phyloP scores from a whole-genome alignment of 768 basidiomycete species.

The Rhodotorula diobovata region DNA sequence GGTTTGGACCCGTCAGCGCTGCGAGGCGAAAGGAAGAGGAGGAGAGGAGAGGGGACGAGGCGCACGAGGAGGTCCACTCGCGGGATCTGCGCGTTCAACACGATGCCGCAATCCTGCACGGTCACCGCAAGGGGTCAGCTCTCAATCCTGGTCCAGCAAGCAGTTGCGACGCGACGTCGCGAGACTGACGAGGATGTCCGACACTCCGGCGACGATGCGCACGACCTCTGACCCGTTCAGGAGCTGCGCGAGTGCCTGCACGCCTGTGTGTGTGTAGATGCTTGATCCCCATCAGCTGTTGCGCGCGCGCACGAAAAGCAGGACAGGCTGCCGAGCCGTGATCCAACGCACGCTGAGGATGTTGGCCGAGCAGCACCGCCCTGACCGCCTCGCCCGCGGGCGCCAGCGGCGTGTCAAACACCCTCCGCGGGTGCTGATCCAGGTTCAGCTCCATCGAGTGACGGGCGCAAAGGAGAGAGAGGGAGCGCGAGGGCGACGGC shows the following conservation, averaged over 20 bases:
- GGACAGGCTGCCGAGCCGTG: no score
- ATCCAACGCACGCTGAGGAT: constrained; percentile 7
- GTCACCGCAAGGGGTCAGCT: no score
- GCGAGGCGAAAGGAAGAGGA: no score
- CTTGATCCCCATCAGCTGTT: no score
- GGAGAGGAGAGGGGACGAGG: not conserved
- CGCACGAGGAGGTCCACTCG: constrained; percentile 24
- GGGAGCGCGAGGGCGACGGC: no score
- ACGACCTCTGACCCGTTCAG: constrained; percentile 5
- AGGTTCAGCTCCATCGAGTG: no score
- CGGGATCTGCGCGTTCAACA: constrained; percentile 27
- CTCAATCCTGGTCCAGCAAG: not conserved
- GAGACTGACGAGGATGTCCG: constrained; percentile 22
- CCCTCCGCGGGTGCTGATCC: not conserved
- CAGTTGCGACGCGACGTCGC: not conserved
- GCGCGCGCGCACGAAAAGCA: no score
- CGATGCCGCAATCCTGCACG: constrained; percentile 23
- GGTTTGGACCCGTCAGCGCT: no score
- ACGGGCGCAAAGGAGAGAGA: no score
- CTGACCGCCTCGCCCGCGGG: not conserved
- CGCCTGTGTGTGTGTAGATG: not conserved
- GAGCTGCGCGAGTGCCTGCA: constrained; percentile 1
- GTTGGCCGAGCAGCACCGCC: constrained; percentile 24
- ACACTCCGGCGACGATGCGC: constrained; percentile 4
- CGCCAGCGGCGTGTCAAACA: not conserved